Conservation (phyloP, 169 alveolate genomes). For the Eimeria tenella region DNA sequence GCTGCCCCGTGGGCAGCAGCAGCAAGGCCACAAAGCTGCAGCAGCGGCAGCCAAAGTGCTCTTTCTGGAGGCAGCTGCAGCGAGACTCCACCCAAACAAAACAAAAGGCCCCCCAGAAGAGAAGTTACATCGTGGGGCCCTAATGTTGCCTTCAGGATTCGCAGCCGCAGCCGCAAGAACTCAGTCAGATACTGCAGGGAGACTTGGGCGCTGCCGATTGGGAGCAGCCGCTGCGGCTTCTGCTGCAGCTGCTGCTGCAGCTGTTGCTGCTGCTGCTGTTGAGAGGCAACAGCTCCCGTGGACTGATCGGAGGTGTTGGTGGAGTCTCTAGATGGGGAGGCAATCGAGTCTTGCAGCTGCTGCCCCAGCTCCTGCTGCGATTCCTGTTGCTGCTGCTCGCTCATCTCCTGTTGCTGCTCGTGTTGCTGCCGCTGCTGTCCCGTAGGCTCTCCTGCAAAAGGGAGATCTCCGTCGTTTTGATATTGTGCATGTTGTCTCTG, state of each 20-base stretch:
- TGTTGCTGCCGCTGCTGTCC: constrained; percentile 18
- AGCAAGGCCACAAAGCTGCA: constrained; percentile 28
- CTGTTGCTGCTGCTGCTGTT: constrained; percentile 2
- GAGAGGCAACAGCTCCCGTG: neutral
- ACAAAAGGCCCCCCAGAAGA: neutral
- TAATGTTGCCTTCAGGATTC: constrained; percentile 38
- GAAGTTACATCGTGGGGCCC: constrained; percentile 64
- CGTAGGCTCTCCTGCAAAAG: neutral
- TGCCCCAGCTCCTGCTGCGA: constrained; percentile 17
- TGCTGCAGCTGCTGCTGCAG: constrained; percentile 9
- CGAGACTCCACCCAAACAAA: constrained; percentile 13
- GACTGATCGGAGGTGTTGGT: neutral
- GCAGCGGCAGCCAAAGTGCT: constrained; percentile 54
- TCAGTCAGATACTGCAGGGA: constrained; percentile 67
- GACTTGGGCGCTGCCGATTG: constrained; percentile 39
- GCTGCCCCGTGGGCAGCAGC: constrained; percentile 21
- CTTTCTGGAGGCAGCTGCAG: constrained; percentile 69
- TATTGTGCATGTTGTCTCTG: too few relatives aligned
- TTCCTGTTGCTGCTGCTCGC: neutral
- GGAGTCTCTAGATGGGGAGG: neutral
- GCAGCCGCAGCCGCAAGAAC: constrained; percentile 44
- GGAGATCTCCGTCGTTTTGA: neutral
- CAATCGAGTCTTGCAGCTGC: neutral
- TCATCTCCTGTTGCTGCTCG: constrained; percentile 5
- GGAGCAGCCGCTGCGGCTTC: neutral